Conservation (phyloP, 352 stramenopile genomes). For the Globisporangium abappressorium region DNA sequence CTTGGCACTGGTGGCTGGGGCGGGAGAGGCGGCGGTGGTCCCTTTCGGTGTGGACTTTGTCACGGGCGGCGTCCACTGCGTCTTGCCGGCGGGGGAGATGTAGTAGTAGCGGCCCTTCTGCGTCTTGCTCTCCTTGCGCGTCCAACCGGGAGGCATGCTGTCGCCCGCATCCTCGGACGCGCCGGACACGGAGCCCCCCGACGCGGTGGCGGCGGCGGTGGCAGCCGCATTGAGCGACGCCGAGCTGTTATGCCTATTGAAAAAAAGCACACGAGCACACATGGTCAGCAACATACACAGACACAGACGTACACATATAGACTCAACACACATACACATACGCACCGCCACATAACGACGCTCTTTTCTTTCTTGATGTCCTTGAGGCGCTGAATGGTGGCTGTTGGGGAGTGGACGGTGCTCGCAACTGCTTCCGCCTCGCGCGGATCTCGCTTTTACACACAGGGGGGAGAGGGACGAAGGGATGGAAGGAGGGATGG, state of each 20-base stretch:
- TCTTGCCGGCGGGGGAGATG: slow-evolving; percentile 78
- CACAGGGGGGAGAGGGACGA: background rate
- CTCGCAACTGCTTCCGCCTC: slow-evolving; percentile 7
- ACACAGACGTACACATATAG: background rate
- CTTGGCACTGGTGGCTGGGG: background rate
- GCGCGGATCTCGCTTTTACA: slow-evolving; percentile 9
- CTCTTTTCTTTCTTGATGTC: slow-evolving; percentile 22
- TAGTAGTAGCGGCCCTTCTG: slow-evolving; percentile 86
- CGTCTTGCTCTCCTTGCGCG: slow-evolving; percentile 80
- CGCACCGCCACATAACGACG: slow-evolving; percentile 19
- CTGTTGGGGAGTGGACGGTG: background rate
- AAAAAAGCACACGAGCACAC: background rate
- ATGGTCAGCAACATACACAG: background rate
- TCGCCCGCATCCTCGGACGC: slow-evolving; percentile 20
- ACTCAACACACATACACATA: background rate
- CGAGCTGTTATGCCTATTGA: slow-evolving; percentile 20
- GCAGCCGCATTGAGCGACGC: slow-evolving; percentile 12
- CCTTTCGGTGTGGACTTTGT: slow-evolving; percentile 18
- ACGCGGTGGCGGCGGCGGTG: background rate
- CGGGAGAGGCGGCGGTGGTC: background rate
- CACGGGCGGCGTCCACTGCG: slow-evolving; percentile 70
- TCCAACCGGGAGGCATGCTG: slow-evolving; percentile 74
- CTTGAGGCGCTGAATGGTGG: slow-evolving; percentile 21
- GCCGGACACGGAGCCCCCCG: background rate
- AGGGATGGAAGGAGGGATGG: background rate